These are phyloP conservation scores for Boletellus deceptivus DNA, from an alignment of 1,284 basidiomycete genomes.

Conservation along the genomic window DNA sequence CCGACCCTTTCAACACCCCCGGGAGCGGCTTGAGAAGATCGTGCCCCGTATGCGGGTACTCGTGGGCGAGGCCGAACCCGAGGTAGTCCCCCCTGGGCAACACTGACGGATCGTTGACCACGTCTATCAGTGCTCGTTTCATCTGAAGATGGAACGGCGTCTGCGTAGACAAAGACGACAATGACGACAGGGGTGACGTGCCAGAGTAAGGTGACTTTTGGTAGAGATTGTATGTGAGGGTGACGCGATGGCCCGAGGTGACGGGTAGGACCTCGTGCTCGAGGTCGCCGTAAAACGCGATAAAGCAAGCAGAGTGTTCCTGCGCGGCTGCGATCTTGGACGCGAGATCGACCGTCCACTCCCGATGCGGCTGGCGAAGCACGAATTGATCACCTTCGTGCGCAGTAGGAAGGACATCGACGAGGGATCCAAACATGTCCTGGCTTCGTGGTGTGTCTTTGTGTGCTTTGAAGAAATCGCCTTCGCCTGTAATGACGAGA, in stretches of 20 bases:
- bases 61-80: too few species aligned
- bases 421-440: conserved; percentile 40
- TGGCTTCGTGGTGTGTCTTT: conserved; percentile 34
- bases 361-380: conserved; percentile 29
- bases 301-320: conserved; percentile 24
- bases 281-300: conserved; percentile 40
- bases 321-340: not conserved
- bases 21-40: too few species aligned
- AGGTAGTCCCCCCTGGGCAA: too few species aligned
- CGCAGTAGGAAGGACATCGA: conserved; percentile 38
- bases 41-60: too few species aligned
- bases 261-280: conserved; percentile 43
- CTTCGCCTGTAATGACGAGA: conserved; percentile 8
- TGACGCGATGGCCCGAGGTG: conserved; percentile 39
- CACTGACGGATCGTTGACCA: too few species aligned
- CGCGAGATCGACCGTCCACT: conserved; percentile 29
- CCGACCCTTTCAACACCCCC: too few species aligned
- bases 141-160: not conserved
- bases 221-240: conserved; percentile 42
- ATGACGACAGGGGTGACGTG: conserved; percentile 4
- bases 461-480: conserved; percentile 23
- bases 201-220: not conserved
- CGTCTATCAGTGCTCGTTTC: conserved; percentile 15
- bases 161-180: not conserved
- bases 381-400: conserved; percentile 40